Evolutionary conservation across 805 yeast species (phyloP).

Genomic region (Saccharomycopsis babjevae): DNA sequence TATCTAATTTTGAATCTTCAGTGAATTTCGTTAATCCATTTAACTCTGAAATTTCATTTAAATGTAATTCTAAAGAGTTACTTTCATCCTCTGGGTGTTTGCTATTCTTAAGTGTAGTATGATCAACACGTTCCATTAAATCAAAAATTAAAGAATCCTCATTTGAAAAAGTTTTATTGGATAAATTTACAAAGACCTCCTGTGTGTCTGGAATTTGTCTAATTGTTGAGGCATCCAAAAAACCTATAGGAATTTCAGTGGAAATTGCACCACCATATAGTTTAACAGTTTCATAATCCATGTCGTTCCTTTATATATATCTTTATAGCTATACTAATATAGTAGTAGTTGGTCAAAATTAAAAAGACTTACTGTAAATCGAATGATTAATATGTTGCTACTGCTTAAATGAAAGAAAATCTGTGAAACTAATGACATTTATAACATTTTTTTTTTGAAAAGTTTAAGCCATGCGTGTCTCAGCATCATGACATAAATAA

Average conservation of each 20-base stretch:
- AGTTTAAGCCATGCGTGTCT: neutral
- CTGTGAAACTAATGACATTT: neutral
- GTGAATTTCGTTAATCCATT: constrained; percentile 27
- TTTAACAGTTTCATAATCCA: constrained; percentile 2
- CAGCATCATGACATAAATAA: neutral
- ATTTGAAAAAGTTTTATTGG: constrained; percentile 21
- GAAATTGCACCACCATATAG: constrained; percentile 80
- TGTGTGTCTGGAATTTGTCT: constrained; percentile 90
- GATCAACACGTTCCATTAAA: constrained; percentile 29
- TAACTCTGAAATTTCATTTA: constrained; percentile 41
- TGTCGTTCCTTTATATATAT: neutral
- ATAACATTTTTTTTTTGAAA: neutral
- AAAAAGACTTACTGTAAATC: too few species aligned
- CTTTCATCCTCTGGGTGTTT: constrained; percentile 39
- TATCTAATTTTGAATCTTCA: constrained; percentile 2
- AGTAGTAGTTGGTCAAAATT: too few species aligned
- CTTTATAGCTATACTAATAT: neutral
- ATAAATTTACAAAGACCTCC: constrained; percentile 64
- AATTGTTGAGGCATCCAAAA: constrained; percentile 66
- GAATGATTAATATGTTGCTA: neutral
- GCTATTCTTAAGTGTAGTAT: constrained; percentile 31
- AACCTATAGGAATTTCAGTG: constrained; percentile 44
- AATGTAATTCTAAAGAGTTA: constrained; percentile 41
- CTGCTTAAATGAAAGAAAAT: neutral
- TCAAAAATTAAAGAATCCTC: constrained; percentile 31